Evolutionary conservation across 192 early-diverging fungal species (phyloP).

Genomic region (Entomortierella lignicola): DNA sequence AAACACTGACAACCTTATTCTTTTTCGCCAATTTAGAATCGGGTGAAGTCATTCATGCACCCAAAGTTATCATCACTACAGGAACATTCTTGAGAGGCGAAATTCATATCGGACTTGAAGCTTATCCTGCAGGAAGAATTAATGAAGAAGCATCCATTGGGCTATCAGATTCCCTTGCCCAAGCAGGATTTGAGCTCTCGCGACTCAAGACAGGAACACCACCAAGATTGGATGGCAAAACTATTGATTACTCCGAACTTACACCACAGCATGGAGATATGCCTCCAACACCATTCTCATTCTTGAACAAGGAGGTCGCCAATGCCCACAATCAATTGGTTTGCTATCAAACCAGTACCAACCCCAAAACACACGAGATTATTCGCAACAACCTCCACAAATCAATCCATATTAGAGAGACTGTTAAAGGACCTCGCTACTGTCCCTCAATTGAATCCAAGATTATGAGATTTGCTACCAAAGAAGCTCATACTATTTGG

Average conservation of each 20-base stretch:
- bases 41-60: conserved; percentile 72
- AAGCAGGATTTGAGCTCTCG: conserved; percentile 80
- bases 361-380: conserved; percentile 70
- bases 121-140: conserved; percentile 79
- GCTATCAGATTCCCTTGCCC: conserved; percentile 77
- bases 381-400: conserved; percentile 80
- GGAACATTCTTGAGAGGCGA: conserved; percentile 87
- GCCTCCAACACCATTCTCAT: conserved; percentile 81
- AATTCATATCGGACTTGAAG: conserved; percentile 77
- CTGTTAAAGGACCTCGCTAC: conserved; percentile 83
- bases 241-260: conserved; percentile 78
- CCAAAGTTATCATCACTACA: conserved; percentile 83
- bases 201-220: conserved; percentile 91
- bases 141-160: conserved; percentile 79
- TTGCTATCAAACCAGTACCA: conserved; percentile 85
- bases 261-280: conserved; percentile 75
- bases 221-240: conserved; percentile 77
- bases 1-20: too few relatives aligned
- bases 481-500: conserved; percentile 79
- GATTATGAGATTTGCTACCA: conserved; percentile 76
- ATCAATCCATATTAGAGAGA: conserved; percentile 86
- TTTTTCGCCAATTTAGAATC: conserved; percentile 50
- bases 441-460: conserved; percentile 89
- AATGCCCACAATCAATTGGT: conserved; percentile 73
- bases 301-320: conserved; percentile 75